Percentiles rank a stretch among this genome's conserved stretches.
Evolutionary conservation across 2,329 filamentous ascomycete genomes (phyloP).

Genomic region (Moelleriella libera): DNA sequence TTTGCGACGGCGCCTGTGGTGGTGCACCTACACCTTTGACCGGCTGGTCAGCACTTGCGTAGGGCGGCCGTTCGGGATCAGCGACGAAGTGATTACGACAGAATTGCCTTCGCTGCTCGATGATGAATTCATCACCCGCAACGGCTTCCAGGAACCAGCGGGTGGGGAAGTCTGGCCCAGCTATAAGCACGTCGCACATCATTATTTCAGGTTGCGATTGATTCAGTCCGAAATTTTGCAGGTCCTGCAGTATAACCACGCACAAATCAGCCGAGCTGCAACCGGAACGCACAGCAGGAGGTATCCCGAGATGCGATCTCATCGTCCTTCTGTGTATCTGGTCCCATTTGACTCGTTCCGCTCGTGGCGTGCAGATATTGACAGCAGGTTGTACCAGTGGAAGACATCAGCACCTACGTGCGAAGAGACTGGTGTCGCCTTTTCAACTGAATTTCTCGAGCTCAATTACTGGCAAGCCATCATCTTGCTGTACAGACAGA

Average conservation of each 20-base stretch:
- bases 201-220: conserved; percentile 80
- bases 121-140: conserved; percentile 73
- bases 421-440: conserved; percentile 70
- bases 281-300: conserved; percentile 47
- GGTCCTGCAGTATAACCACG: conserved; percentile 84
- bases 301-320: conserved; percentile 63
- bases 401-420: conserved; percentile 68
- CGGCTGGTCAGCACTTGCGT: conserved; percentile 91
- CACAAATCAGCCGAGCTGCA: conserved; percentile 57
- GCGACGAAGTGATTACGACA: conserved; percentile 92
- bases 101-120: conserved; percentile 84
- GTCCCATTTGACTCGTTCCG: conserved; percentile 73
- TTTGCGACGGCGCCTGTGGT: conserved; percentile 77
- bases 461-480: conserved; percentile 97
- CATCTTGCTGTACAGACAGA: conserved; percentile 90
- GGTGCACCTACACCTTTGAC: conserved; percentile 93
- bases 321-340: conserved; percentile 74
- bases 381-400: conserved; percentile 73
- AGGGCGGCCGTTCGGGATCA: conserved; percentile 82
- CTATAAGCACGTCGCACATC: conserved; percentile 82
- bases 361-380: conserved; percentile 79
- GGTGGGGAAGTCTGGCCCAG: conserved; percentile 49
- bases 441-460: conserved; percentile 80
- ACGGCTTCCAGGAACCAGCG: conserved; percentile 53
- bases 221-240: conserved; percentile 92